Percentiles rank a stretch among this genome's conserved stretches.
These are phyloP conservation scores for Moricandia moricandioides DNA, from an alignment of 345 rosid genomes.

Conservation along the genomic window DNA sequence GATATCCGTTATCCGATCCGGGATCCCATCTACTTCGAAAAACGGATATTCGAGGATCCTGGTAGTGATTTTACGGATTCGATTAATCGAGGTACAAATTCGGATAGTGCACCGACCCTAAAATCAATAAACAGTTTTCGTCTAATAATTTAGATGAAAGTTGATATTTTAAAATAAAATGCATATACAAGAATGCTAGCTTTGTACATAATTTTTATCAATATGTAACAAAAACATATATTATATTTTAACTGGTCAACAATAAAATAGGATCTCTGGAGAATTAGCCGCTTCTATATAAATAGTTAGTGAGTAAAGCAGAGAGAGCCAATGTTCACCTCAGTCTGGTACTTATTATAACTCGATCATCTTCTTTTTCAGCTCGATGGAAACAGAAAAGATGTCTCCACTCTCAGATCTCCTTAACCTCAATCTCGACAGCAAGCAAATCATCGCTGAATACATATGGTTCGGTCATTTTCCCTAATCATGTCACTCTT, in stretches of 20 bases:
- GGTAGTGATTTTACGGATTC: too few relatives aligned
- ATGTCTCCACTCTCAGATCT: slow-evolving; percentile 40
- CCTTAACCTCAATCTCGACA: slow-evolving; percentile 67
- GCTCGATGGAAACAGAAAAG: not conserved
- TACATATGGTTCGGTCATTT: slow-evolving; percentile 67
- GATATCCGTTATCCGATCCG: too few relatives aligned
- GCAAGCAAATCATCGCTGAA: slow-evolving; percentile 77
- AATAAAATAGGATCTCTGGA: slow-evolving; percentile 22
- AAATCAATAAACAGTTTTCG: not conserved
- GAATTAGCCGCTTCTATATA: slow-evolving; percentile 3
- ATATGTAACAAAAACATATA: not conserved
- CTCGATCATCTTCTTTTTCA: not conserved
- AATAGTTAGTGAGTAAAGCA: not conserved
- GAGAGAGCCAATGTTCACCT: not conserved
- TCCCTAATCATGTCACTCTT: not conserved
- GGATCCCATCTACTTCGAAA: too few relatives aligned
- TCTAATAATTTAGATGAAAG: too few relatives aligned
- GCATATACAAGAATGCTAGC: not conserved
- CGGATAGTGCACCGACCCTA: too few relatives aligned
- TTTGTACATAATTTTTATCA: not conserved
- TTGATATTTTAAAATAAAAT: too few relatives aligned
- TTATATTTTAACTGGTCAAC: not conserved
- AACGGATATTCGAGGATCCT: too few relatives aligned
- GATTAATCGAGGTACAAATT: too few relatives aligned
- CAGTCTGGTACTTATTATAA: not conserved